Conservation (phyloP, 768 basidiomycete species). For the Mycena capillaripes region DNA sequence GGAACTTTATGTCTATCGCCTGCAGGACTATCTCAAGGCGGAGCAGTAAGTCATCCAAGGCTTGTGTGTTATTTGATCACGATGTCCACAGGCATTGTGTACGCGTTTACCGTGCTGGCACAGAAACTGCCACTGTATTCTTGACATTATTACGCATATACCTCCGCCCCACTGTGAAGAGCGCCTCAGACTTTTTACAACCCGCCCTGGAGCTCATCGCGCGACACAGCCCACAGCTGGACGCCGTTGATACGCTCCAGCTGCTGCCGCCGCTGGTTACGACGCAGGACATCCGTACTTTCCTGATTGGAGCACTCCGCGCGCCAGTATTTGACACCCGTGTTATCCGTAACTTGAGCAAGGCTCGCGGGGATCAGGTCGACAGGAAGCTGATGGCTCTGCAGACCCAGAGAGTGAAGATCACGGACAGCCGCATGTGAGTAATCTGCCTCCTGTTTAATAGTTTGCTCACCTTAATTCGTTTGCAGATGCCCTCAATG, state of each 20-base stretch:
- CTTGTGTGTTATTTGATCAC: slow-evolving; percentile 7
- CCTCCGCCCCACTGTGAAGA: slow-evolving; percentile 75
- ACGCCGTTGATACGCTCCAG: slow-evolving; percentile 85
- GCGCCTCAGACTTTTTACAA: slow-evolving; percentile 69
- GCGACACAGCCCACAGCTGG: slow-evolving; percentile 85
- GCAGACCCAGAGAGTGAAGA: slow-evolving; percentile 86
- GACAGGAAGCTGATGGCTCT: slow-evolving; percentile 80
- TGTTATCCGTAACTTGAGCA: slow-evolving; percentile 78
- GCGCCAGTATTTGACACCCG: slow-evolving; percentile 77
- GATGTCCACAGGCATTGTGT: slow-evolving; percentile 84
- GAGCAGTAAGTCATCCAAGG: slow-evolving; percentile 81
- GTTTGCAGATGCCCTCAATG: slow-evolving; percentile 90
- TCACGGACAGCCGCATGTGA: slow-evolving; percentile 94
- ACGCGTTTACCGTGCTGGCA: slow-evolving; percentile 73
- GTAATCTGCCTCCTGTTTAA: slow-evolving; percentile 47
- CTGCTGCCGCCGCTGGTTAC: slow-evolving; percentile 93
- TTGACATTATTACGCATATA: slow-evolving; percentile 90
- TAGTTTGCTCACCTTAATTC: slow-evolving; percentile 20
- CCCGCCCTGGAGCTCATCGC: slow-evolving; percentile 93
- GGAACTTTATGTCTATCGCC: slow-evolving; percentile 93
- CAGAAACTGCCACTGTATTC: slow-evolving; percentile 77
- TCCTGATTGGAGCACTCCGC: slow-evolving; percentile 80
- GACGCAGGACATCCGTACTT: slow-evolving; percentile 82
- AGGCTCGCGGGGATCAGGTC: slow-evolving; percentile 84
- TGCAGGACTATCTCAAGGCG: slow-evolving; percentile 87